phyloP scores from a whole-genome alignment of 306 rosid genomes.

The Sicyos baderoa region DNA sequence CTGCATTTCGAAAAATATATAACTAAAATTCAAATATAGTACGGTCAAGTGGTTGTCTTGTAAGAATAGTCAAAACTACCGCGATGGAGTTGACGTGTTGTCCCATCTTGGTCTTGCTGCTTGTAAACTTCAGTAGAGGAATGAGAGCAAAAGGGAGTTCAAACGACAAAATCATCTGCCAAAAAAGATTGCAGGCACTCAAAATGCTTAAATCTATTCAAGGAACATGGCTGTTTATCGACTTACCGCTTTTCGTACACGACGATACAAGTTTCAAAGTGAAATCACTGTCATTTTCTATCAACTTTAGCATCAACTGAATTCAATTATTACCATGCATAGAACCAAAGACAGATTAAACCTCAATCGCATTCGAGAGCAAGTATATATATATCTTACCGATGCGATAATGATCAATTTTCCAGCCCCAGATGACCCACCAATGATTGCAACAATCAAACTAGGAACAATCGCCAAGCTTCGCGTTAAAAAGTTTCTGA shows the following conservation, averaged over 20 bases:
- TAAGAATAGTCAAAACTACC: constrained; percentile 29
- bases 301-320: too few species aligned
- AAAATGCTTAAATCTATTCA: not conserved
- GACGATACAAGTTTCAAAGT: too few species aligned
- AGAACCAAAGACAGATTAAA: too few species aligned
- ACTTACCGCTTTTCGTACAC: too few species aligned
- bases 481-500: constrained; percentile 75
- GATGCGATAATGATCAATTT: constrained; percentile 83
- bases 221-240: not conserved
- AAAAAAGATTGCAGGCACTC: constrained; percentile 13
- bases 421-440: constrained; percentile 96
- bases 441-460: constrained; percentile 73
- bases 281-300: too few species aligned
- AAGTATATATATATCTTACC: constrained; percentile 40
- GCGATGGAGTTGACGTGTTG: constrained; percentile 50
- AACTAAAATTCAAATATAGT: too few species aligned
- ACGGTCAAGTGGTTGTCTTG: too few species aligned
- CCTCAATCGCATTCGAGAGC: too few species aligned
- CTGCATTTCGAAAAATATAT: constrained; percentile 35
- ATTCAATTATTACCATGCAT: too few species aligned
- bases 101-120: constrained; percentile 89
- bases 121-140: constrained; percentile 92
- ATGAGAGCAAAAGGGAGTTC: constrained; percentile 91
- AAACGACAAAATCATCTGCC: constrained; percentile 93
- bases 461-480: constrained; percentile 91